Conservation (phyloP, 1,284 basidiomycete species). For the Mycosarcoma mackinlayi region DNA sequence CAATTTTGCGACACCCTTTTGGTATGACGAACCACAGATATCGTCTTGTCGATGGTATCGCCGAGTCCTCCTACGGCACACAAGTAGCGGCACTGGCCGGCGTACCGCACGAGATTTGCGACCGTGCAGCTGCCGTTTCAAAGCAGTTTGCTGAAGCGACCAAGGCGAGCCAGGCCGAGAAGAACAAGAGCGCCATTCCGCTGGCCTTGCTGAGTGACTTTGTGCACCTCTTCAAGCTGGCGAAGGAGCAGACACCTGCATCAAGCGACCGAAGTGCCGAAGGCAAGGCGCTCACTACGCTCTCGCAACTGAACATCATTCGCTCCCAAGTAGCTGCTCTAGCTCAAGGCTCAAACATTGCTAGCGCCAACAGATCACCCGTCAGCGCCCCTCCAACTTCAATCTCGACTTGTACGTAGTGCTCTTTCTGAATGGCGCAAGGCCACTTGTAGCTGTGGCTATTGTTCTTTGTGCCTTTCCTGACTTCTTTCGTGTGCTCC, state of each 20-base stretch:
- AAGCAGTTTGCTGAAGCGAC: slow-evolving; percentile 58
- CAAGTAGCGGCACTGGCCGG: slow-evolving; percentile 66
- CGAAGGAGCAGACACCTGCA: slow-evolving; percentile 11
- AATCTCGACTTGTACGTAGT: slow-evolving; percentile 50
- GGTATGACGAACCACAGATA: slow-evolving; percentile 41
- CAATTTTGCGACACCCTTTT: not conserved
- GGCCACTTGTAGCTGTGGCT: not conserved
- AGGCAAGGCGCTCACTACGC: slow-evolving; percentile 30
- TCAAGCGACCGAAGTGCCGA: slow-evolving; percentile 29
- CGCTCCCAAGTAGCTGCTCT: slow-evolving; percentile 47
- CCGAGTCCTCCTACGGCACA: slow-evolving; percentile 84
- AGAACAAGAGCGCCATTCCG: slow-evolving; percentile 54
- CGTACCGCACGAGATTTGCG: slow-evolving; percentile 62
- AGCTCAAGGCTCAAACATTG: slow-evolving; percentile 10
- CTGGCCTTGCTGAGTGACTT: slow-evolving; percentile 63
- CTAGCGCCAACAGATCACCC: slow-evolving; percentile 15
- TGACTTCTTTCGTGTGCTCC: slow-evolving; percentile 17
- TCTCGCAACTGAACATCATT: slow-evolving; percentile 56
- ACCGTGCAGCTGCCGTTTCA: slow-evolving; percentile 61
- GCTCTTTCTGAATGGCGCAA: slow-evolving; percentile 12
- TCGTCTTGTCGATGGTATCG: slow-evolving; percentile 72
- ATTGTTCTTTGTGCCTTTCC: too few relatives aligned
- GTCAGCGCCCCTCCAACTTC: slow-evolving; percentile 18
- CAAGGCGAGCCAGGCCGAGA: slow-evolving; percentile 53
- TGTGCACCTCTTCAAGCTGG: slow-evolving; percentile 58